These are phyloP conservation scores for Xerophyta viscosa DNA, from an alignment of 106 monocot genomes.

Conservation along the genomic window DNA sequence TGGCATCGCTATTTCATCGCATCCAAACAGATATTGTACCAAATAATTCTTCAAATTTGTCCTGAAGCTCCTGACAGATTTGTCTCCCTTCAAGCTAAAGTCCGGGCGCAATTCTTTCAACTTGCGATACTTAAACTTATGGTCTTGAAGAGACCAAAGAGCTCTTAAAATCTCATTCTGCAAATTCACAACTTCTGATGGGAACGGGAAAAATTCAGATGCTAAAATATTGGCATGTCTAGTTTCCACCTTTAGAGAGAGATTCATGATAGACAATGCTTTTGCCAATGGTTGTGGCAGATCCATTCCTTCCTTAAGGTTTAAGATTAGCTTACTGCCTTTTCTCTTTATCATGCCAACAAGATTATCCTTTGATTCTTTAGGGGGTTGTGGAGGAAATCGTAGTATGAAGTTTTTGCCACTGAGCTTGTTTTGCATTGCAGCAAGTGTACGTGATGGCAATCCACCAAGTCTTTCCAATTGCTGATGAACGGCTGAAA, in stretches of 20 bases:
- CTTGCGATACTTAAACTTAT: conserved; percentile 25
- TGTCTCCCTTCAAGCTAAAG: conserved; percentile 28
- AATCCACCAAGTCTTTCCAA: conserved; percentile 37
- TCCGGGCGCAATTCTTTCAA: conserved; percentile 37
- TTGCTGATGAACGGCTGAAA: conserved; percentile 28
- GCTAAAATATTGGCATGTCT: conserved; percentile 14
- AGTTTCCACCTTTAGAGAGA: conserved; percentile 32
- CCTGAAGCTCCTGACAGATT: conserved; percentile 18
- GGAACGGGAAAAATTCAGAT: conserved; percentile 51
- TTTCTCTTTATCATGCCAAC: conserved; percentile 20
- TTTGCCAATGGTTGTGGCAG: conserved; percentile 54
- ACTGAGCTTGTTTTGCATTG: conserved; percentile 51
- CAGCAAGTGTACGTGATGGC: conserved; percentile 37
- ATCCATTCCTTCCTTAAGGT: conserved; percentile 23
- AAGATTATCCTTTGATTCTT: conserved; percentile 15
- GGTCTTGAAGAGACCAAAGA: conserved; percentile 56
- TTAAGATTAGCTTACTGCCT: conserved; percentile 20
- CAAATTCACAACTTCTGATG: conserved; percentile 22
- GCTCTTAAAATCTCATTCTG: conserved; percentile 62
- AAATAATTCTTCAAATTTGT: conserved; percentile 47
- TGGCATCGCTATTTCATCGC: conserved; percentile 43
- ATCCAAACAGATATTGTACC: conserved; percentile 56
- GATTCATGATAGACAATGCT: conserved; percentile 51
- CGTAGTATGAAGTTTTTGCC: conserved; percentile 19
- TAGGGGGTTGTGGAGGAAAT: conserved; percentile 24